Base-by-base conservation (phyloP, 192 early-diverging fungal genomes). In the Backusella tuberculispora region DNA sequence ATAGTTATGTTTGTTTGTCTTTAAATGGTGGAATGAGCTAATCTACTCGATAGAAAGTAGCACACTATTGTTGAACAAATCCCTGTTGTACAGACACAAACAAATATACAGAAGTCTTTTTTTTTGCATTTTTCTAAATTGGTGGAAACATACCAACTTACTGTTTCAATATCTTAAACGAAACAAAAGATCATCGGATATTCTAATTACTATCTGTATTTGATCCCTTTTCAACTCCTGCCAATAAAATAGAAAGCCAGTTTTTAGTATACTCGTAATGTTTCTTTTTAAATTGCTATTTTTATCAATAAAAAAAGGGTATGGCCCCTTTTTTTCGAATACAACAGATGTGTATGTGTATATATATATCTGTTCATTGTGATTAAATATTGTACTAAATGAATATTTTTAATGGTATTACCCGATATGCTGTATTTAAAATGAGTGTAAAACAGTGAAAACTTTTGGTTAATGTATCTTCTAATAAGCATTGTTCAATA, bases 61-160 rank as follows among this genome's bases (percentile, higher is more conserved):
- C 50, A 53, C 21, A 24, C 21, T 6, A 53, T 3, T 9, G 8
- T n/a, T 19, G 14, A 60, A 21, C 53, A 21, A 60, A 56, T 56
- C 21, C 9, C 12, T 56, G 53, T 56, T 56, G 53, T 26, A 60
- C 53, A 60, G 21, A 60, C 9, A 60, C 50, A 53, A 53, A 53
- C 9, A 60, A 24, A 60, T 60, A 60, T 13, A 26, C 26, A 26
- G 9, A 60, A 24, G 53, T 60, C 53, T 34, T 34, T 26, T 60
- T 60, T 26, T 60, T 9, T 60, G 53, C 53, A 60, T 60, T 26
- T 60, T 60, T 60, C 53, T 60, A 60, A 60, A 60, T 60, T 60
- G 53, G 53, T 60, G 53, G 53, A 60, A 60, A 60, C 21, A 10
- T 60, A 60, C 53, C 53, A 60, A 60, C 21, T 0, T 24, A 3